A percentile compares a stretch with the other conserved stretches of the same genome.
phyloP scores from a whole-genome alignment of 768 basidiomycete genomes.

The Agaricus sinodeliciosus region DNA sequence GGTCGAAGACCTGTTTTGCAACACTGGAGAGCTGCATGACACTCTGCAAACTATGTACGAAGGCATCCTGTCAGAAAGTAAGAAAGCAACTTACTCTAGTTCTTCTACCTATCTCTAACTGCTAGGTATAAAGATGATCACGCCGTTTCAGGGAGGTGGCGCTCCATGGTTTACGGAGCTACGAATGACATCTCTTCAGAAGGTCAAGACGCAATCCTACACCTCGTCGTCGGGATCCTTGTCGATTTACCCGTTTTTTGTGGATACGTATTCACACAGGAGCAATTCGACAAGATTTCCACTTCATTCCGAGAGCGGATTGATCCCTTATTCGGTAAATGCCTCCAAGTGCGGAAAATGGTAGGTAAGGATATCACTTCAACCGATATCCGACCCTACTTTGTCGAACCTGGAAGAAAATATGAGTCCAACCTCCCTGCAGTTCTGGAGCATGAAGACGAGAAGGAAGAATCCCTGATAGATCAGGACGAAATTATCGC shows the following conservation, averaged over 20 bases:
- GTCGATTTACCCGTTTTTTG: not conserved
- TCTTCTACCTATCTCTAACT: not conserved
- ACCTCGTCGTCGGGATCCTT: not conserved
- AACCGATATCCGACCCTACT: constrained; percentile 17
- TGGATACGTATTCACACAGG: not conserved
- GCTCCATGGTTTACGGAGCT: constrained; percentile 26
- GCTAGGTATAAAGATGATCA: constrained; percentile 29
- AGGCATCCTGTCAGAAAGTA: not conserved
- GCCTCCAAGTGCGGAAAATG: constrained; percentile 19
- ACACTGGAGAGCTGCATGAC: not conserved
- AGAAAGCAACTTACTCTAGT: not conserved
- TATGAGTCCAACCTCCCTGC: constrained; percentile 13
- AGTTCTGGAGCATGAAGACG: constrained; percentile 22
- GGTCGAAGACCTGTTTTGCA: not conserved
- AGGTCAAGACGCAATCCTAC: not conserved
- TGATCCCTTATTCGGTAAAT: constrained; percentile 19
- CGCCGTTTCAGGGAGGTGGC: constrained; percentile 36
- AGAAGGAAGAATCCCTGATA: not conserved
- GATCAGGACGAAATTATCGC: constrained; percentile 8
- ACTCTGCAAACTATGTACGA: not conserved
- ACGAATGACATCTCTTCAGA: constrained; percentile 6
- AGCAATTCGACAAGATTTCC: constrained; percentile 2
- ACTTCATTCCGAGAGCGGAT: constrained; percentile 19
- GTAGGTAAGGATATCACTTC: constrained; percentile 23
- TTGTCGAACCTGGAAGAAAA: constrained; percentile 1